A percentile compares a stretch with the other conserved stretches of the same genome.
phyloP scores from a whole-genome alignment of 2,329 filamentous ascomycete species.

The Dactylellina parvicollis region DNA sequence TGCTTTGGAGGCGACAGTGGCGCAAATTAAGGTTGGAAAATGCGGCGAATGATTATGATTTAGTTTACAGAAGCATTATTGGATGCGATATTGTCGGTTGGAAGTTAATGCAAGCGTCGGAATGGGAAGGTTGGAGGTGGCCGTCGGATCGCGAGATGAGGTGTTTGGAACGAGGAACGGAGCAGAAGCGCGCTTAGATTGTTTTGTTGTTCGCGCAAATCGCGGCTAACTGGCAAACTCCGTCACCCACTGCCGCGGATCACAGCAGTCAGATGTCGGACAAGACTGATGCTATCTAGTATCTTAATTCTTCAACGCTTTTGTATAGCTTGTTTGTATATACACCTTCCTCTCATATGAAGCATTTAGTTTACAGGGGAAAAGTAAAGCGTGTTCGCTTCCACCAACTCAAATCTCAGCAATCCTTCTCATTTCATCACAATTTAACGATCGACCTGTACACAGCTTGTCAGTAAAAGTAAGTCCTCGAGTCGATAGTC shows the following conservation, averaged over 20 bases:
- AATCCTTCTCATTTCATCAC: background rate
- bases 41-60: background rate
- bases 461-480: constrained; percentile 42
- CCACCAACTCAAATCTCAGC: background rate
- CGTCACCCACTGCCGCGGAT: constrained; percentile 6
- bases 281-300: background rate
- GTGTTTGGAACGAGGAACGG: constrained; percentile 52
- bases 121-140: constrained; percentile 28
- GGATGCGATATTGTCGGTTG: background rate
- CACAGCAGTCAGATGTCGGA: background rate
- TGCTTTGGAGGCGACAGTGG: background rate
- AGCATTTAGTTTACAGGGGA: constrained; percentile 53
- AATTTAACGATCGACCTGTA: constrained; percentile 53
- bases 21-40: background rate
- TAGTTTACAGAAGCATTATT: background rate
- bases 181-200: constrained; percentile 52
- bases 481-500: background rate
- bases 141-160: constrained; percentile 46
- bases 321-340: constrained; percentile 30
- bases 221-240: constrained; percentile 27
- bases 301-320: constrained; percentile 9
- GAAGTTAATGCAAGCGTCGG: constrained; percentile 1
- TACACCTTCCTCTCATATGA: constrained; percentile 28
- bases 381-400: constrained; percentile 13
- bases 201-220: constrained; percentile 52